Base-by-base conservation (phyloP, 805 yeast species). In the Cyberlindnera bimundalis region DNA sequence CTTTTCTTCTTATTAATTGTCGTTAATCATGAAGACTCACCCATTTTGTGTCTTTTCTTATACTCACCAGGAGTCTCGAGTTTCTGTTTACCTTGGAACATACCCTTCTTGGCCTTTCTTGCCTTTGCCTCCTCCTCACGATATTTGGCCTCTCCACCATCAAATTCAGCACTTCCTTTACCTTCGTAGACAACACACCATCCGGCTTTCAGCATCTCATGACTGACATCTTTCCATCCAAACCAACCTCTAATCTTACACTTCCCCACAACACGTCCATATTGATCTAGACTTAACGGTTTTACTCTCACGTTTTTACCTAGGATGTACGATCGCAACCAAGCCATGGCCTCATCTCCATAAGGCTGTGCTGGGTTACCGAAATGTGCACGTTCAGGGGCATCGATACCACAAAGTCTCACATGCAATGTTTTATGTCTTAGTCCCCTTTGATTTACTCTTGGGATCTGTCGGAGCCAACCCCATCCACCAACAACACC, bases 351-450 rank as follows among this genome's bases (percentile, higher is more conserved):
- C 51, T 93, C 97, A 29, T 80, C 86, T 26, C 93, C 78, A 57
- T 64, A 84, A 0, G 93, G 91, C 59, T 93, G 99, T 0, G 96
- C 84, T 0, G 95, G 89, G 45, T 84, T 84, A 1, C 99, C 99
- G 62, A 87, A 93, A 66, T 93, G 97, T 1, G 95, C 76, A 31
- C 95, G 68, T 58, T 93, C 99, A 1, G 99, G 99, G 0, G 99
- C 99, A 70, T 93, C 99, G 13, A 91, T 82, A 0, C 97, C 99
- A 62, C 93, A 84, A 16, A 93, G 65, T 35, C 99, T 70, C 5
- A 93, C 76, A 61, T 83, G 81, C 27, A 93, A 66, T 0, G 99
- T 93, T 48, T 81, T 70, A 45, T 76, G 76, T 47, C 78, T 76
- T 28, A 53, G 56, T 42, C 61, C 72, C 35, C 64, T 73, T 53